Base-by-base conservation (phyloP, 345 rosid species). In the Erodium maritimum region DNA sequence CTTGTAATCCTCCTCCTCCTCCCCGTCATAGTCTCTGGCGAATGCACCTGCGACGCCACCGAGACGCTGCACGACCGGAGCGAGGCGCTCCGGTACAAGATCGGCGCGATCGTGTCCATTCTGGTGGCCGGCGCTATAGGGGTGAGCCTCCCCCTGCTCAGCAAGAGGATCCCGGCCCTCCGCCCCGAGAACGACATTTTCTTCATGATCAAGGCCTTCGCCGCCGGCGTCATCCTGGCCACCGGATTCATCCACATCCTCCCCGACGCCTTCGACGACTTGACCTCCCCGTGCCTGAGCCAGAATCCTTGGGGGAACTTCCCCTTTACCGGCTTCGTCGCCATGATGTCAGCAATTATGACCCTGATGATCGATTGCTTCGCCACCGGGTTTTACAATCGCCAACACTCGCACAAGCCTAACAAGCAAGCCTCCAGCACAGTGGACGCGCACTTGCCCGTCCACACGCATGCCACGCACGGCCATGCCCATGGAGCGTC, bases 211-310 rank as follows among this genome's bases (percentile, higher is more conserved):
- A 82, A 79, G 63, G 84, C 87, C 2, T 82, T 81, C 50, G 87
- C 89, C 0, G 82, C 91, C 0, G 91, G 89, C 5, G 87, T 81
- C 18, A 87, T 82, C 33, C 66, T 84, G 7, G 76, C 84, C n/a
- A 82, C 91, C 0, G 82, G 89, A 5, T 82, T 80, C 65, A 50
- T 88, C 29, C 91, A 85, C 75, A 72, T 81, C 14, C 78, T 87
- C 3, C 86, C 93, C 0, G 80, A 83, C 1, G 81, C 91, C 1
- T 82, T 79, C n/a, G 71, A 80, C 4, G 66, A 58, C 51, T 68
- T 84, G 61, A 75, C 80, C 50, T 80, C 85, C 12, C 77, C 88
- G 2, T 80, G 83, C 50, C 67, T 82, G 0, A 17, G 46, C 17
- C 62, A 66, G 33, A 50, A 69, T 42, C 79, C 82, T 11, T 77